A percentile compares a stretch with the other conserved stretches of the same genome.
Evolutionary conservation across 768 basidiomycete species (phyloP).

Genomic region (Polyporus arcularius): DNA sequence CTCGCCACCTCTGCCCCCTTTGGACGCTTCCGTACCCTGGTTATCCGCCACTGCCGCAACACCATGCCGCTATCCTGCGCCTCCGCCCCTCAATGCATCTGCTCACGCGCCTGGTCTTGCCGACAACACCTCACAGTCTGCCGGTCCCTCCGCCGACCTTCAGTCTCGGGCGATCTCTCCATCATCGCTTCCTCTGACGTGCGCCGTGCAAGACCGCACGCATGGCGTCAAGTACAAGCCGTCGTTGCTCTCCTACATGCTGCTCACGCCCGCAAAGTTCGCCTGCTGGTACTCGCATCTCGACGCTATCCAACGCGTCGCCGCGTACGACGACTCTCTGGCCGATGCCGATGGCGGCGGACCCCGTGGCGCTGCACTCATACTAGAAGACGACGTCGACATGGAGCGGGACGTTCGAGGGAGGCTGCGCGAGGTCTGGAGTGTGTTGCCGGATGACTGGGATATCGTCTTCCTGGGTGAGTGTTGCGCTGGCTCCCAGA

Average conservation of each 20-base stretch:
- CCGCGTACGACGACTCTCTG: constrained; percentile 26
- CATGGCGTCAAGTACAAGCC: constrained; percentile 31
- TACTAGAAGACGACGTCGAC: constrained; percentile 82
- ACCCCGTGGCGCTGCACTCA: constrained; percentile 42
- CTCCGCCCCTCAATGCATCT: background rate
- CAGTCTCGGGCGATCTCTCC: background rate
- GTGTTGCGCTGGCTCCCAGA: constrained; percentile 15
- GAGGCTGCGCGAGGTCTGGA: constrained; percentile 49
- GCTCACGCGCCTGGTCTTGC: no score
- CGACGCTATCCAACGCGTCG: constrained; percentile 48
- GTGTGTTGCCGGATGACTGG: constrained; percentile 59
- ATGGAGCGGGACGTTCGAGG: constrained; percentile 63
- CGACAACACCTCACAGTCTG: background rate
- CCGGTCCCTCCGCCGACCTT: background rate
- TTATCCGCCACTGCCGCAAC: background rate
- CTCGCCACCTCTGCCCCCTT: background rate
- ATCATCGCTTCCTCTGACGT: constrained; percentile 36
- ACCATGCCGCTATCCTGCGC: background rate
- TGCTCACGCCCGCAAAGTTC: constrained; percentile 59
- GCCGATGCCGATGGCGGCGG: constrained; percentile 10
- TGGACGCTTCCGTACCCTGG: background rate
- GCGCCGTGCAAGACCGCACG: constrained; percentile 34
- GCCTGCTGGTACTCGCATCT: constrained; percentile 78
- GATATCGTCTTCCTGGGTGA: constrained; percentile 73
- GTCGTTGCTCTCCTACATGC: constrained; percentile 44